Evolutionary conservation across 495 filamentous ascomycete genomes (phyloP).

Genomic region (Podospora tetraspora): DNA sequence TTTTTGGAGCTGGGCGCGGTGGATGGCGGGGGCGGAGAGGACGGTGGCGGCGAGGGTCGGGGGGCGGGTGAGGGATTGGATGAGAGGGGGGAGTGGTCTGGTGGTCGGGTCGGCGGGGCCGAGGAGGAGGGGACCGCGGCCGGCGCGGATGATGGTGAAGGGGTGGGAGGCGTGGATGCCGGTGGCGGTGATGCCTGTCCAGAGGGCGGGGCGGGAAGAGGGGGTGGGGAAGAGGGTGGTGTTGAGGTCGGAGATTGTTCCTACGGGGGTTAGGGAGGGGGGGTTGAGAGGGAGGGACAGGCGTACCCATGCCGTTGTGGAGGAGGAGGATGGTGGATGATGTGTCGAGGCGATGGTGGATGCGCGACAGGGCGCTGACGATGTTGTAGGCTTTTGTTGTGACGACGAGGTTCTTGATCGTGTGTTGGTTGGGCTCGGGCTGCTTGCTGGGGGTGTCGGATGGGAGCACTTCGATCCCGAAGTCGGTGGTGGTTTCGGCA

Average conservation of each 20-base stretch:
- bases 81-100: conserved; percentile 26
- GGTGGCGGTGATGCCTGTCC: conserved; percentile 50
- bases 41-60: conserved; percentile 14
- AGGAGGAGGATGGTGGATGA: conserved; percentile 64
- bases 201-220: not conserved
- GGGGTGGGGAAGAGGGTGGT: conserved; percentile 43
- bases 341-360: conserved; percentile 53
- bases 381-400: conserved; percentile 59
- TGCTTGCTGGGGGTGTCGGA: conserved; percentile 27
- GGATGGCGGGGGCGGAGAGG: conserved; percentile 33
- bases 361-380: conserved; percentile 45
- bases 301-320: conserved; percentile 72
- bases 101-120: conserved; percentile 31
- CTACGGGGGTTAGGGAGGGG: not conserved
- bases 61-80: not conserved
- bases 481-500: conserved; percentile 29
- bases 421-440: not conserved
- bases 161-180: conserved; percentile 17
- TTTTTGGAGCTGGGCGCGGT: conserved; percentile 44
- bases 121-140: conserved; percentile 56
- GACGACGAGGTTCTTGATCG: conserved; percentile 63
- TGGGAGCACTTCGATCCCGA: conserved; percentile 31
- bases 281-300: not conserved
- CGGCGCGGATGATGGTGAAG: conserved; percentile 58
- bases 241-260: conserved; percentile 54